Percentiles rank a stretch among this genome's conserved stretches.
Evolutionary conservation across 2,329 filamentous ascomycete genomes (phyloP).

Genomic region (Rutstroemia sydowiana): DNA sequence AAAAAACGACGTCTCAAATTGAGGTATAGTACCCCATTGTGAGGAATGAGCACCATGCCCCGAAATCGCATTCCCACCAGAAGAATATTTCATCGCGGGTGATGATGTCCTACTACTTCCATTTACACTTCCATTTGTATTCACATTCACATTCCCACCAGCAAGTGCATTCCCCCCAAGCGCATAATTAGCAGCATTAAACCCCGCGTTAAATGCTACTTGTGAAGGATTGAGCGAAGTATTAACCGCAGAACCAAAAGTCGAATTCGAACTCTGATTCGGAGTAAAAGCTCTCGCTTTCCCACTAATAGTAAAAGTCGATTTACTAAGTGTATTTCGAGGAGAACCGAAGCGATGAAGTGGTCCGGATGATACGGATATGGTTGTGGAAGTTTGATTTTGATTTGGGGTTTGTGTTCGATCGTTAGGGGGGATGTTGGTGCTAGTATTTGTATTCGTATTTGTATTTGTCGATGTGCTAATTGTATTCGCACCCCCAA

Average conservation of each 20-base stretch:
- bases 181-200: neutral
- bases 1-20: no score
- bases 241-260: no score
- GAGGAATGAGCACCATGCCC: neutral
- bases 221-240: no score
- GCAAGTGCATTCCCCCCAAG: no score
- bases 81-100: constrained; percentile 2
- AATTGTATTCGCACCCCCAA: neutral
- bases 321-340: constrained; percentile 1
- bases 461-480: no score
- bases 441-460: no score
- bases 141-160: no score
- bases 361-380: neutral
- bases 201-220: neutral
- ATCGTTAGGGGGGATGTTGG: no score
- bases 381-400: neutral
- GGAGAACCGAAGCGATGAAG: neutral
- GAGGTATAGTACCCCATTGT: neutral
- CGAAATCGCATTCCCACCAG: no score
- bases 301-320: neutral
- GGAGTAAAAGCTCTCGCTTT: constrained; percentile 9
- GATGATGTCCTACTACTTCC: constrained; percentile 1
- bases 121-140: no score
- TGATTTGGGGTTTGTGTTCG: no score
- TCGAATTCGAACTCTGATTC: no score